These are phyloP conservation scores for Boletellus ananas DNA, from an alignment of 768 basidiomycete species.

Conservation along the genomic window DNA sequence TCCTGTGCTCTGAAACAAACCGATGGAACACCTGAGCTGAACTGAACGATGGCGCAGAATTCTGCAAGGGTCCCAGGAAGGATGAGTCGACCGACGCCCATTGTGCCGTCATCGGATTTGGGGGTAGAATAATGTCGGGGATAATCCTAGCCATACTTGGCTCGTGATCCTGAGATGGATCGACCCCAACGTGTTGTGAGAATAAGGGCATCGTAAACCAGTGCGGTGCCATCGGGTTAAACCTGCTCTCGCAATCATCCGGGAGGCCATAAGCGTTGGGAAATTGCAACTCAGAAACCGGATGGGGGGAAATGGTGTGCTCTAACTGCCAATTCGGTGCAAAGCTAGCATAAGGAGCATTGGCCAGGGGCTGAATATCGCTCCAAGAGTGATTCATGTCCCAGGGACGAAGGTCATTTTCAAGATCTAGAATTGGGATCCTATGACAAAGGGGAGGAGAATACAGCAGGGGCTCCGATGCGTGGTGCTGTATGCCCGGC, in stretches of 20 bases:
- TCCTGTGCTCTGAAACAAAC: slow-evolving; percentile 2
- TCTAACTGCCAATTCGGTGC: slow-evolving; percentile 3
- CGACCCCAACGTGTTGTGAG: slow-evolving; percentile 1
- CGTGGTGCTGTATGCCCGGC: background rate
- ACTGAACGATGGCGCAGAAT: background rate
- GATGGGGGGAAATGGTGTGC: background rate
- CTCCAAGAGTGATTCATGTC: background rate
- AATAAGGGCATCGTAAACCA: background rate
- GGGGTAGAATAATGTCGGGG: background rate
- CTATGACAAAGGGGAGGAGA: background rate
- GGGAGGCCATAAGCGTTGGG: background rate
- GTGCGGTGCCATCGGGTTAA: background rate
- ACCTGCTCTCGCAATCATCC: background rate
- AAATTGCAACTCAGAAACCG: slow-evolving; percentile 8
- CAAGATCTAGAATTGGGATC: background rate
- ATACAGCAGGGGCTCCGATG: background rate
- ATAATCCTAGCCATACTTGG: background rate
- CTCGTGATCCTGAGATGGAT: slow-evolving; percentile 3
- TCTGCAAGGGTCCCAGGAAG: background rate
- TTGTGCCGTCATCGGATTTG: slow-evolving; percentile 1
- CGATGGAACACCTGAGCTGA: background rate
- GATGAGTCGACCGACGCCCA: background rate
- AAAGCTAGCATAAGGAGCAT: background rate
- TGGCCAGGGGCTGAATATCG: background rate
- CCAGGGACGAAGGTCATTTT: background rate